Percentiles rank a stretch among this genome's conserved stretches.
Conservation (phyloP, 2,329 filamentous ascomycete genomes). For the Ceratocystis cacaofunesta region DNA sequence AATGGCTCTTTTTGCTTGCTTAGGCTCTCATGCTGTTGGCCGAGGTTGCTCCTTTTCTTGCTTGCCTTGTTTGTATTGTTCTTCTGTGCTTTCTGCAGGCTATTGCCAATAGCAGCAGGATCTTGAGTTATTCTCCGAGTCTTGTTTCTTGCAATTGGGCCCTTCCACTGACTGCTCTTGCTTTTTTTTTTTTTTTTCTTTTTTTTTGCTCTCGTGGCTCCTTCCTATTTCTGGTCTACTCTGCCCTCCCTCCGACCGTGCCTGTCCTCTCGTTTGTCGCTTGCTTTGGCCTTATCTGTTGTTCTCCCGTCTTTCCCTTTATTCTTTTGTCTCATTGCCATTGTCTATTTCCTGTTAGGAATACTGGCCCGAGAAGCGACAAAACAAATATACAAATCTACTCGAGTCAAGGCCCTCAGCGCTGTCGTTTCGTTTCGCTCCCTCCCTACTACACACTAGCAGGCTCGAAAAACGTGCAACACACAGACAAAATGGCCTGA, state of each 20-base stretch:
- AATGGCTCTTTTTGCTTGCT: background rate
- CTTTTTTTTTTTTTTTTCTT: background rate
- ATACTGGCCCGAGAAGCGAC: no score
- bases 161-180: background rate
- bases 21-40: no score
- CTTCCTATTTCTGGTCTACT: background rate
- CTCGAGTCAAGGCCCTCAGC: background rate
- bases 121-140: background rate
- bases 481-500: conserved; percentile 13
- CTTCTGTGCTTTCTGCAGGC: background rate
- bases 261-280: no score
- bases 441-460: background rate
- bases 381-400: background rate
- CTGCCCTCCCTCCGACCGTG: background rate
- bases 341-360: no score
- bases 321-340: background rate
- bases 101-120: no score
- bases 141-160: background rate
- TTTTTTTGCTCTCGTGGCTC: background rate
- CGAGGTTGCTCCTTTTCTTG: no score
- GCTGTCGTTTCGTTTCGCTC: background rate
- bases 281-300: no score
- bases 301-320: background rate
- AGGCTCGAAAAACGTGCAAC: conserved; percentile 11
- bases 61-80: no score